Percentiles rank a stretch among this genome's conserved stretches.
phyloP scores from a whole-genome alignment of 2,329 filamentous ascomycete species.

The Trichoderma sp. region DNA sequence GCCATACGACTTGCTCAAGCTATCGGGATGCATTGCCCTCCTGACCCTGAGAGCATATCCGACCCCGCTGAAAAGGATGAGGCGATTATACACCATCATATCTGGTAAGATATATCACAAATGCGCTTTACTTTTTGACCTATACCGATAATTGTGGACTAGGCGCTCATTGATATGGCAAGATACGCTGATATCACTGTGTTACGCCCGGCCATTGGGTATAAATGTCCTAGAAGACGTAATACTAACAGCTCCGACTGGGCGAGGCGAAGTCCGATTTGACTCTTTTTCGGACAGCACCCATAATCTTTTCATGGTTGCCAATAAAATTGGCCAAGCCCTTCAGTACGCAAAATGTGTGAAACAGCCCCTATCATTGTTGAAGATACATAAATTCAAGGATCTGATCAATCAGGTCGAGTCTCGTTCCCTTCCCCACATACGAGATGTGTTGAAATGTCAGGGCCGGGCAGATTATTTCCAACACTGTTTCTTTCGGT shows the following conservation, averaged over 20 bases:
- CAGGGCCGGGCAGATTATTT: neutral
- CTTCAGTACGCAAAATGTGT: neutral
- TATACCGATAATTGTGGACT: neutral
- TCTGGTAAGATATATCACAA: neutral
- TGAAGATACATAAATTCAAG: neutral
- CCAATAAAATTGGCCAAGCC: neutral
- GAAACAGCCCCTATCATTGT: neutral
- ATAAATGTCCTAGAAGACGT: neutral
- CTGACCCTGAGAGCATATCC: neutral
- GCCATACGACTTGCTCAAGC: neutral
- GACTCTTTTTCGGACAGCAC: neutral
- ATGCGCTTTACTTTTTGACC: neutral
- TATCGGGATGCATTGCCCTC: neutral
- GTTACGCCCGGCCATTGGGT: neutral
- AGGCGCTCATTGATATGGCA: neutral
- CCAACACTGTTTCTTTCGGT: neutral
- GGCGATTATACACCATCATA: neutral
- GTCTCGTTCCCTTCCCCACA: neutral
- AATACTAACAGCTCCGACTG: neutral
- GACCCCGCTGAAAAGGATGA: neutral
- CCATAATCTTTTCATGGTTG: neutral
- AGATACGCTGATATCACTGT: neutral
- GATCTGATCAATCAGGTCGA: neutral
- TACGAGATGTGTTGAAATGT: neutral
- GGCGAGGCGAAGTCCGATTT: neutral